phyloP scores from a whole-genome alignment of 305 asterid species.

The Nicotiana rustica region DNA sequence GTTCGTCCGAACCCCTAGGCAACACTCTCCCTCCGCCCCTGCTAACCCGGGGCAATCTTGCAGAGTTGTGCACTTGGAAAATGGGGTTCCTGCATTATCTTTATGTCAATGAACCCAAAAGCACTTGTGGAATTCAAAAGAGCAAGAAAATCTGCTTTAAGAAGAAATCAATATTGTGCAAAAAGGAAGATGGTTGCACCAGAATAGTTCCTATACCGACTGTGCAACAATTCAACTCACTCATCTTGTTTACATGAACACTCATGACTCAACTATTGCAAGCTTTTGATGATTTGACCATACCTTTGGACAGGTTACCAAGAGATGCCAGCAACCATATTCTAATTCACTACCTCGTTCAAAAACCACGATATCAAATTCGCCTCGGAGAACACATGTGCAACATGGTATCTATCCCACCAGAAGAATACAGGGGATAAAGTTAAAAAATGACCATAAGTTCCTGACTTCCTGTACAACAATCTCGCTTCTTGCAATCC shows the following conservation, averaged over 20 bases:
- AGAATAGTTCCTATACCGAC: not conserved
- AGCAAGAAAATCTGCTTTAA: not conserved
- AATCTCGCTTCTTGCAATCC: not conserved
- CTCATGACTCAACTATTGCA: not conserved
- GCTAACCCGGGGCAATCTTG: too few species aligned
- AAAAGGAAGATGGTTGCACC: not conserved
- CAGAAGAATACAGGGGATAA: constrained; percentile 10
- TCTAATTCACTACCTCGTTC: not conserved
- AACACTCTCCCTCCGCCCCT: too few species aligned
- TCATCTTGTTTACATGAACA: not conserved
- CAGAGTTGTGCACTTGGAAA: too few species aligned
- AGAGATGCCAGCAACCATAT: not conserved
- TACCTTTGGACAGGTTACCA: not conserved
- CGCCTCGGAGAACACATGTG: too few species aligned
- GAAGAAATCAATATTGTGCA: not conserved
- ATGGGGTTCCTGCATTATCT: too few species aligned
- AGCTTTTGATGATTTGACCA: not conserved
- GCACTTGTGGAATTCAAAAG: not conserved
- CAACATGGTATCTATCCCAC: not conserved
- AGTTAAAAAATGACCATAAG: not conserved
- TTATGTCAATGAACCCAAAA: not conserved
- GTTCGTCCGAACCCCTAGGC: too few species aligned
- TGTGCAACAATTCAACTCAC: not conserved
- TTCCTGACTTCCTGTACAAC: constrained; percentile 29
- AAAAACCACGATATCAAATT: too few species aligned